Evolutionary conservation across 768 basidiomycete genomes (phyloP).

Genomic region (Suillus fuscotomentosus): DNA sequence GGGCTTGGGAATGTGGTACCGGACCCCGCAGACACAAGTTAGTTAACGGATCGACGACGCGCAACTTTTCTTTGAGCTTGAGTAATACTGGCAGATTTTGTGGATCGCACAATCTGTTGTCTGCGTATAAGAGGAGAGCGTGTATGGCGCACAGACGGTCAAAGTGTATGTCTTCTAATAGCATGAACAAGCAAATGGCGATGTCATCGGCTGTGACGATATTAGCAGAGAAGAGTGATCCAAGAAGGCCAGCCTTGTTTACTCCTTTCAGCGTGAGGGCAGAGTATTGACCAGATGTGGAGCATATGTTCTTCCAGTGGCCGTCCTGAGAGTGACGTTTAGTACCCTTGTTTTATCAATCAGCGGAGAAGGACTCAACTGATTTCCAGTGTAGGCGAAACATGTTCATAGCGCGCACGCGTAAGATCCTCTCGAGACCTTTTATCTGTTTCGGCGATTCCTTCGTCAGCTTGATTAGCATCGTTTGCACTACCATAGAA

Average conservation of each 20-base stretch:
- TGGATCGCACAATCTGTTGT: conserved; percentile 31
- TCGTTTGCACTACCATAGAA: conserved; percentile 2
- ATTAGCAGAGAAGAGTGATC: conserved; percentile 28
- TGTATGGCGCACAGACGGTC: conserved; percentile 34
- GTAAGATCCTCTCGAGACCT: conserved; percentile 8
- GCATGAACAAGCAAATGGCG: conserved; percentile 26
- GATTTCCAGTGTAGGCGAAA: conserved; percentile 15
- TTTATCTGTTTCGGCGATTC: neutral
- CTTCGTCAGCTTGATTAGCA: conserved; percentile 7
- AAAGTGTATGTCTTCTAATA: conserved; percentile 19
- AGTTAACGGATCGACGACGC: conserved; percentile 9
- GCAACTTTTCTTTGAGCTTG: conserved; percentile 19
- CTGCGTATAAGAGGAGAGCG: conserved; percentile 31
- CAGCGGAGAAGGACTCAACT: neutral
- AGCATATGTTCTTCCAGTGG: conserved; percentile 5
- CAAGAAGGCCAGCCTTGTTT: conserved; percentile 32
- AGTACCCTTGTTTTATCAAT: neutral
- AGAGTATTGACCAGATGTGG: neutral
- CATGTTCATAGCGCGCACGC: conserved; percentile 6
- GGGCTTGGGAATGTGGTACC: conserved; percentile 10
- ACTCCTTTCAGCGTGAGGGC: conserved; percentile 18
- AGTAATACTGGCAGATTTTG: conserved; percentile 17
- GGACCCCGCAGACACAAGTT: conserved; percentile 22
- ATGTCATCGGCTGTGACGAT: conserved; percentile 26
- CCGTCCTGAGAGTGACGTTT: conserved; percentile 16